Evolutionary conservation across 495 filamentous ascomycete species (phyloP).

Genomic region (Penicillium mononematosum): DNA sequence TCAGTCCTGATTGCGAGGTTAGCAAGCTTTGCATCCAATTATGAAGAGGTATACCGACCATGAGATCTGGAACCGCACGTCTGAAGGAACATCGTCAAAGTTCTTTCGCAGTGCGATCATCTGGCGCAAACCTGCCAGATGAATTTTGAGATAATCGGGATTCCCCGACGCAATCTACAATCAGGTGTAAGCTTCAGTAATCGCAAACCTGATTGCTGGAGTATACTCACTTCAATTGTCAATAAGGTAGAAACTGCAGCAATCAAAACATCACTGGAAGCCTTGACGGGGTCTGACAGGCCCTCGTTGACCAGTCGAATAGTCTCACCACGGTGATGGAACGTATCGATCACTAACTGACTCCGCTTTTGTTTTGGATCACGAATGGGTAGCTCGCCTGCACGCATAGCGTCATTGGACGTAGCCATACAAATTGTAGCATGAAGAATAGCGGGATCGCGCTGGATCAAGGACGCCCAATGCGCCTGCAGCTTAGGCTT

Average conservation of each 20-base stretch:
- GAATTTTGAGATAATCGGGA: conserved; percentile 47
- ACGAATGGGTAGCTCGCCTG: conserved; percentile 39
- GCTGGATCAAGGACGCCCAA: conserved; percentile 42
- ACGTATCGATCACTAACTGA: conserved; percentile 42
- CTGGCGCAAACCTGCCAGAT: conserved; percentile 46
- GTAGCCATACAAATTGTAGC: conserved; percentile 46
- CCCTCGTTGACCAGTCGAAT: conserved; percentile 48
- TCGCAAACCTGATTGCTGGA: not conserved
- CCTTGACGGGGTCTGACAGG: conserved; percentile 43
- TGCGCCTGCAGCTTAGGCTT: conserved; percentile 41
- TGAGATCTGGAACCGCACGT: conserved; percentile 48
- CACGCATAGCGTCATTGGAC: conserved; percentile 40
- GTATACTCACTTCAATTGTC: conserved; percentile 45
- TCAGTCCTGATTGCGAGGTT: conserved; percentile 38
- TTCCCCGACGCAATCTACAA: conserved; percentile 46
- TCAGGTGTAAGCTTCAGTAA: not conserved
- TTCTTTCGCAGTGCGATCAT: conserved; percentile 47
- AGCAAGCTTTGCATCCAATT: conserved; percentile 4
- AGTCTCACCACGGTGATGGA: conserved; percentile 48
- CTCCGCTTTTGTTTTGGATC: conserved; percentile 39
- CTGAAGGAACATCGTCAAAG: conserved; percentile 42
- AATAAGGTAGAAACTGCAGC: conserved; percentile 46
- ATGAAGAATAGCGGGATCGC: conserved; percentile 43
- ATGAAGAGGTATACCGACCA: conserved; percentile 30
- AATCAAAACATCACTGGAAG: conserved; percentile 47